Conservation (phyloP, 129 eudicot species). For the Ambrosia artemisiifolia region DNA sequence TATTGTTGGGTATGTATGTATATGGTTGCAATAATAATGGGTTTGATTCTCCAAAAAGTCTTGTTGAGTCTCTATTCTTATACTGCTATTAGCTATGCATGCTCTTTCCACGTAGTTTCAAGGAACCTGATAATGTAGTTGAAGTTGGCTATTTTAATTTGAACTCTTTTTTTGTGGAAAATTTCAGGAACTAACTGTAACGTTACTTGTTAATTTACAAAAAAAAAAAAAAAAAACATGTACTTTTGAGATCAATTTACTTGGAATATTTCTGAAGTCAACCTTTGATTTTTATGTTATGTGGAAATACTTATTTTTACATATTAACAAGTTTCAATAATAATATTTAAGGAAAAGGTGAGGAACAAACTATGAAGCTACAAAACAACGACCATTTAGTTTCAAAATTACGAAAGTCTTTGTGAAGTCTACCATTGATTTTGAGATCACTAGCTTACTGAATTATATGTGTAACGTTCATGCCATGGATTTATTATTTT, state of each 20-base stretch:
- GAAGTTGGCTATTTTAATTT: neutral
- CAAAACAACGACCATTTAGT: no score
- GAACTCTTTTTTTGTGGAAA: neutral
- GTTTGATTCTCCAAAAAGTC: neutral
- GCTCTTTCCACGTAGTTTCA: neutral
- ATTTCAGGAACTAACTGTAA: neutral
- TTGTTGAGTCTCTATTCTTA: neutral
- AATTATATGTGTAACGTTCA: no score
- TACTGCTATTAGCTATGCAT: neutral
- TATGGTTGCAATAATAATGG: neutral
- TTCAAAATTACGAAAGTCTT: no score
- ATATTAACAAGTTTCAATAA: no score
- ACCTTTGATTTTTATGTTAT: no score
- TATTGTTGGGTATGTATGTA: slow-evolving; percentile 1
- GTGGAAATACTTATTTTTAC: no score
- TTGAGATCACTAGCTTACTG: no score
- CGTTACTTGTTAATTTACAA: neutral
- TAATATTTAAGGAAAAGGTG: no score
- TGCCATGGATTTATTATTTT: no score
- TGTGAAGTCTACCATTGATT: no score
- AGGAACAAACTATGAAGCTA: no score
- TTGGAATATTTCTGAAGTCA: neutral
- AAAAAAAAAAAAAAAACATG: no score
- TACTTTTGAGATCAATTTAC: neutral
- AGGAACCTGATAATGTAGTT: neutral